Base-by-base conservation (phyloP, 2,329 filamentous ascomycete genomes). In the Fusarium zealandicum region DNA sequence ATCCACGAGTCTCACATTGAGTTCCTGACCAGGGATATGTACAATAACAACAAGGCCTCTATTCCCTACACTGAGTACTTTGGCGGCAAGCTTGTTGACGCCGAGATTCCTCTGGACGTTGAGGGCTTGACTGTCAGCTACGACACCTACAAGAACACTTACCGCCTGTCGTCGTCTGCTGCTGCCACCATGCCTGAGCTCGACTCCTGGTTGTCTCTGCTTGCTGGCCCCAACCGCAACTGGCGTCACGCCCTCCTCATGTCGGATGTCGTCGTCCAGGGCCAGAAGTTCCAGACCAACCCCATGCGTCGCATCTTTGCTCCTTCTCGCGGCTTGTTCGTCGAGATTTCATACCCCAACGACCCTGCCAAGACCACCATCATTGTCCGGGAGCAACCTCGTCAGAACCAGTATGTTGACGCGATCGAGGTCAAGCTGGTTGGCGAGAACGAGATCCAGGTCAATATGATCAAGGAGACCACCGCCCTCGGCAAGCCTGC, bases 191-290 rank as follows among this genome's bases (percentile, higher is more conserved):
- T 99, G 54, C 95, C 95, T 6, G 84, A 90, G 16, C 73, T 89
- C 10, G 90, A 96, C 50, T 84, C 88, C 14, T 99, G 95, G 95
- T 78, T 97, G 65, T 83, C 92, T 49, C 85, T 98, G 13, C 83
- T 99, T 45, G 95, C 93, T 33, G 95, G 95, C 14, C 84, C 86
- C 41, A 87, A 83, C 55, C 90, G 93, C 70, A 97, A 90, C 42
- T 99, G 95, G 95, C 87, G 93, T 54, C 92, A 97, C 71, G 95
- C 95, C 22, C 86, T 99, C 54, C 93, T 99, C 76, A 91, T 92
- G 54, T 90, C 93, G 0, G 93, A 99, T 64, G 90, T 97, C 22
- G 88, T 97, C 62, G 90, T 97, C 5, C 95, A 99, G 75, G 95
- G 93, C 13, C 90, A 96, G 74, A 92, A 96, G 71, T 98, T 96